Evolutionary conservation across 805 yeast species (phyloP).

Genomic region (Sugiyamaella boreocaroliniensis): DNA sequence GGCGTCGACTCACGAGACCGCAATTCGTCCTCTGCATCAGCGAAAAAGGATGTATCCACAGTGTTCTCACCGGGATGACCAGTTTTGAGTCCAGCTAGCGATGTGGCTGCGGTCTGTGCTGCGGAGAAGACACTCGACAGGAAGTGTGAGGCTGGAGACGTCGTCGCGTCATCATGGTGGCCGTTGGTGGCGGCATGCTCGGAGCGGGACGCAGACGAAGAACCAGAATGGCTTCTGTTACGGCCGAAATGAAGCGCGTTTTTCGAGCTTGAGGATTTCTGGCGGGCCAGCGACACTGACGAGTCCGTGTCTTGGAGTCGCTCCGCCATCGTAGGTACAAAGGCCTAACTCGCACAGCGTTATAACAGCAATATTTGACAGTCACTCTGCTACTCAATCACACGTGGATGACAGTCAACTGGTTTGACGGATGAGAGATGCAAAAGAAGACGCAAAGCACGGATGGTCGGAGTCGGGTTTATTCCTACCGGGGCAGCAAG

Average conservation of each 20-base stretch:
- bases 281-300: not conserved
- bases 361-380: too few relatives aligned
- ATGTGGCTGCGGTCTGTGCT: slow-evolving; percentile 28
- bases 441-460: too few relatives aligned
- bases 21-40: slow-evolving; percentile 1
- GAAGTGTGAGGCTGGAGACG: slow-evolving; percentile 15
- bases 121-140: slow-evolving; percentile 22
- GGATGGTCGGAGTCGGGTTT: too few relatives aligned
- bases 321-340: not conserved
- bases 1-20: not conserved
- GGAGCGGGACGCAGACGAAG: not conserved
- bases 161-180: not conserved
- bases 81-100: slow-evolving; percentile 22
- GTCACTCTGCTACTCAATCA: too few relatives aligned
- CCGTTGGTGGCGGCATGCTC: not conserved
- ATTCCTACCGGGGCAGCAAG: too few relatives aligned
- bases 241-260: not conserved
- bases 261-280: not conserved
- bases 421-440: too few relatives aligned
- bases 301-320: not conserved
- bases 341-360: too few relatives aligned
- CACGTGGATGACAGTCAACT: too few relatives aligned
- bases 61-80: slow-evolving; percentile 1
- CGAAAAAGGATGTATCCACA: not conserved
- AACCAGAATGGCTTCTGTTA: not conserved